These are phyloP conservation scores for Cnidoscolus chayamansa DNA, from an alignment of 441 rosid genomes.

Conservation along the genomic window DNA sequence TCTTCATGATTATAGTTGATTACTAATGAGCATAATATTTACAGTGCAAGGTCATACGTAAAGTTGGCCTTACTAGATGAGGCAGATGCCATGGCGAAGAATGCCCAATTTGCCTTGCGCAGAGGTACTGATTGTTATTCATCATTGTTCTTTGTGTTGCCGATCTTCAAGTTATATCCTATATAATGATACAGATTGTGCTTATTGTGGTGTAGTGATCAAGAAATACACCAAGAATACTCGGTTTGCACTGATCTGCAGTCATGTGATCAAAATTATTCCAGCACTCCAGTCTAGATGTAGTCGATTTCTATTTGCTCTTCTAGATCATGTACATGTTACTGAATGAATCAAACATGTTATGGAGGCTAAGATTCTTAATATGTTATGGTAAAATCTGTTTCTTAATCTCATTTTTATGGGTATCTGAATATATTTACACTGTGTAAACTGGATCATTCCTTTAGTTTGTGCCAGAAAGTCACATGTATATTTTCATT, in stretches of 20 bases:
- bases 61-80: conserved; percentile 93
- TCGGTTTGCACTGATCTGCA: conserved; percentile 90
- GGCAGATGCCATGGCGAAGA: conserved; percentile 99
- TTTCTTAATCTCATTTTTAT: conserved; percentile 14
- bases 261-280: conserved; percentile 93
- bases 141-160: conserved; percentile 1
- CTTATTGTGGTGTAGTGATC: conserved; percentile 54
- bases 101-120: conserved; percentile 97
- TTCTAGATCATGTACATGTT: conserved; percentile 75
- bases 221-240: conserved; percentile 95
- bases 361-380: conserved; percentile 45
- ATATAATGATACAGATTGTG: conserved; percentile 13
- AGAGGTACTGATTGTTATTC: conserved; percentile 51
- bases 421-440: neutral
- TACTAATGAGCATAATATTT: conserved; percentile 19
- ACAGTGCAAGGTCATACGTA: conserved; percentile 68
- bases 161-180: conserved; percentile 15
- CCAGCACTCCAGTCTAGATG: conserved; percentile 97
- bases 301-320: conserved; percentile 93
- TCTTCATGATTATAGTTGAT: conserved; percentile 2
- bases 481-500: neutral
- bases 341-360: conserved; percentile 83
- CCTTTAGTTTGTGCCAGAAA: neutral
- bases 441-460: neutral
- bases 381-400: conserved; percentile 43